Percentiles rank a stretch among this genome's conserved stretches.
phyloP scores from a whole-genome alignment of 2,329 filamentous ascomycete species.

The Ophiosphaerella korrae region DNA sequence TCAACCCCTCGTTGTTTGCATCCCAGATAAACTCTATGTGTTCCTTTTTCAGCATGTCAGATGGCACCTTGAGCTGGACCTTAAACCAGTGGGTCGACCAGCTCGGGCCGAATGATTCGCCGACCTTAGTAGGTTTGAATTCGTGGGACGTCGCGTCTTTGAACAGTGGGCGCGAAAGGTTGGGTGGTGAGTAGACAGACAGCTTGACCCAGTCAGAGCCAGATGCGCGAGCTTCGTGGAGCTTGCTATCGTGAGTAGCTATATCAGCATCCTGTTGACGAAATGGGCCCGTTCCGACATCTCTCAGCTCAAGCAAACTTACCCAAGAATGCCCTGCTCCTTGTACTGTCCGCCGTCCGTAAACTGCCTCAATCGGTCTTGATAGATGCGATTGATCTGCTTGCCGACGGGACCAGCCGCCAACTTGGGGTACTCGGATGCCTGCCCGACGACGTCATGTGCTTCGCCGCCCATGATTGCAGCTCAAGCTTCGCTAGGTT shows the following conservation, averaged over 20 bases:
- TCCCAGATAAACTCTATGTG: constrained; percentile 97
- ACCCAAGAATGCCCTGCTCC: constrained; percentile 74
- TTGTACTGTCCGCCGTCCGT: constrained; percentile 74
- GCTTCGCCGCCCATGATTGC: constrained; percentile 45
- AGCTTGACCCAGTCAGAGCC: constrained; percentile 81
- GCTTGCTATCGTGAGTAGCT: constrained; percentile 59
- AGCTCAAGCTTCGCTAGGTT: neutral
- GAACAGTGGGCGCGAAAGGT: constrained; percentile 81
- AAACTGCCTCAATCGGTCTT: constrained; percentile 80
- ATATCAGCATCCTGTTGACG: constrained; percentile 13
- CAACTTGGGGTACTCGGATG: constrained; percentile 40
- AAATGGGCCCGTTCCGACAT: too few relatives aligned
- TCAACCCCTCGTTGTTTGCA: constrained; percentile 88
- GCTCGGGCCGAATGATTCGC: constrained; percentile 84
- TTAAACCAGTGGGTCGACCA: constrained; percentile 99
- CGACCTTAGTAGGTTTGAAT: constrained; percentile 76
- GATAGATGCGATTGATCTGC: constrained; percentile 80
- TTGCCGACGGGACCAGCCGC: constrained; percentile 46
- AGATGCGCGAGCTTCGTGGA: constrained; percentile 69
- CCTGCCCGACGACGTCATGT: constrained; percentile 33
- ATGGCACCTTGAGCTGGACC: constrained; percentile 76
- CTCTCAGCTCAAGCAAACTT: constrained; percentile 36
- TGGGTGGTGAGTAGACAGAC: constrained; percentile 82
- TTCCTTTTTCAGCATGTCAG: constrained; percentile 73
- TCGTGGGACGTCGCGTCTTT: constrained; percentile 77